Conservation (phyloP, 371 early-diverging fungal species). For the Cokeromyces recurvatus region DNA sequence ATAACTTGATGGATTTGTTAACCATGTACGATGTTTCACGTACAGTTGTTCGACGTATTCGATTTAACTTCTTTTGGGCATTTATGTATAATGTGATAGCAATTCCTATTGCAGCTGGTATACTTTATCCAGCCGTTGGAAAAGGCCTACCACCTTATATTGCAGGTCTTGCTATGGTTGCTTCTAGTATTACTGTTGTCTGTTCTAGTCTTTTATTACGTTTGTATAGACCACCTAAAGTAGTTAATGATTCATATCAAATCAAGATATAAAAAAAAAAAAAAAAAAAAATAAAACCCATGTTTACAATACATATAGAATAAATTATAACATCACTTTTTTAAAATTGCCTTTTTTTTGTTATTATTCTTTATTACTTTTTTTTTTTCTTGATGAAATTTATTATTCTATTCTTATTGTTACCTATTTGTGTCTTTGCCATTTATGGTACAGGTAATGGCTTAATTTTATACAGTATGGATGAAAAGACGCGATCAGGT, state of each 20-base stretch:
- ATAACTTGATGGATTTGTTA: slow-evolving; percentile 65
- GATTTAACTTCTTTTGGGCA: slow-evolving; percentile 79
- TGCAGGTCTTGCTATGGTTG: slow-evolving; percentile 83
- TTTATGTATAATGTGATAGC: slow-evolving; percentile 73
- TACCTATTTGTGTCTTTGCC: slow-evolving; percentile 10
- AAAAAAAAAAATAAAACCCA: neutral
- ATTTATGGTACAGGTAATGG: slow-evolving; percentile 15
- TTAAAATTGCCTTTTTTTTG: neutral
- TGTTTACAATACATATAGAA: too few relatives aligned
- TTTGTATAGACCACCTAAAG: slow-evolving; percentile 41
- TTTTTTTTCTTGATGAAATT: neutral
- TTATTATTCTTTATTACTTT: neutral
- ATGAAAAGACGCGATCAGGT: slow-evolving; percentile 23
- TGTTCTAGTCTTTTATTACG: slow-evolving; percentile 62
- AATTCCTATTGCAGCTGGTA: slow-evolving; percentile 81
- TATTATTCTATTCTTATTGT: neutral
- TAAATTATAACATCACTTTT: too few relatives aligned
- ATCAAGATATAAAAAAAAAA: slow-evolving; percentile 4
- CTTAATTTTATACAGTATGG: slow-evolving; percentile 18
- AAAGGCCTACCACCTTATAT: slow-evolving; percentile 62
- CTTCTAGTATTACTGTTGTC: slow-evolving; percentile 74
- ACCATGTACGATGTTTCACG: slow-evolving; percentile 62
- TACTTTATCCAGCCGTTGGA: slow-evolving; percentile 53
- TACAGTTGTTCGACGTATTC: slow-evolving; percentile 63
- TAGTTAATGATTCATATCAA: slow-evolving; percentile 10